Evolutionary conservation across 768 basidiomycete species (phyloP), one percentile per base, ranked within the genome.

Genomic region (Auricularia sp.): DNA sequence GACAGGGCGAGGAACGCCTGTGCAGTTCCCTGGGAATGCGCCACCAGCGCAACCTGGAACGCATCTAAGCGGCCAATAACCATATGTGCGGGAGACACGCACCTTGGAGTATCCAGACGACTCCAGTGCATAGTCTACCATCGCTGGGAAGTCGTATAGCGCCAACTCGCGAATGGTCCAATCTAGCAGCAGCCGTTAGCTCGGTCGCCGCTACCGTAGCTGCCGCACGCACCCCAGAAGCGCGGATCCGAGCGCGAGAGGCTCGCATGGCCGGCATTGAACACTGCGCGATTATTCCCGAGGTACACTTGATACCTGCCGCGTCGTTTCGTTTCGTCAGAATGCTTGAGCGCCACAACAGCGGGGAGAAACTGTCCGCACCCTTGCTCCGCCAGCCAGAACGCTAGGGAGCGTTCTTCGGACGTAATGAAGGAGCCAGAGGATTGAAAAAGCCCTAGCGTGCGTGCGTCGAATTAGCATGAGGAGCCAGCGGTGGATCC

Each of bases 21-120:
- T 0, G 79, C 79, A 70, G 80, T 80, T 29, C 80, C 80, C 70
- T 81, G 80, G 18, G 80, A 81, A 66, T 81, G 80, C 33, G 79
- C 80, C 64, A 81, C 79, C 70, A 80, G 80, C 21, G 74, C 80
- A 63, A 80, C 76, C 76, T 78, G 67, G 2, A 11, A 51, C 63
- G 10, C 33, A 21, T 47, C 11, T 51, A 51, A 29, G 21, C 23
- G 3, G 8, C 8, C 39, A 42, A 42, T 42, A 14, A 14, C 2
- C 29, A 42, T 42, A 14, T 42, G 5, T 42, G n/a, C 33, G 1
- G 3, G 14, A 39, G 7, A 23, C 21, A 10, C 62, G 16, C 10
- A 74, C 72, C 73, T 81, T 79, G 61, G 77, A 75, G 67, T 79
- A 78, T 4, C 78, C 79, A 0, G 79, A 78, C 43, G 77, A 73